These are phyloP conservation scores for Volvox reticuliferus DNA, from an alignment of 139 green algal species.

Conservation along the genomic window DNA sequence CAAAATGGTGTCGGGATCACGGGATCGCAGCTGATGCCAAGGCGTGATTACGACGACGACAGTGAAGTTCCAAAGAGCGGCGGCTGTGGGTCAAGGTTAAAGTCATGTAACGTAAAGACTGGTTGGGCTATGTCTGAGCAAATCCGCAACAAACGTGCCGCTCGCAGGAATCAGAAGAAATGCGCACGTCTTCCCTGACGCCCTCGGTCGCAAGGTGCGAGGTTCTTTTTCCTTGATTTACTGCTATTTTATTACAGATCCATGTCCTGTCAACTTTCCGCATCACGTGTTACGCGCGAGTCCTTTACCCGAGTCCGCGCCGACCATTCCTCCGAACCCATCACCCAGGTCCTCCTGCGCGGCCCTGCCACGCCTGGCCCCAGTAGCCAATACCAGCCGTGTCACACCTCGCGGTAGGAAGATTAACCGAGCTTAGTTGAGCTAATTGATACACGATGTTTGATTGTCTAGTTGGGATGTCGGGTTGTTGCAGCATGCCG, in stretches of 20 bases:
- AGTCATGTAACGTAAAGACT: neutral
- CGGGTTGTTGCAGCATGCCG: too few species aligned
- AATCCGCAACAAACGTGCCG: neutral
- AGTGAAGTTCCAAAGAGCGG: neutral
- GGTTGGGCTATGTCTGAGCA: neutral
- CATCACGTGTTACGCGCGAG: too few species aligned
- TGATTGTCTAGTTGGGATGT: too few species aligned
- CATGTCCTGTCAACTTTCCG: too few species aligned
- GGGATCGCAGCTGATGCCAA: neutral
- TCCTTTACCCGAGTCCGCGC: neutral
- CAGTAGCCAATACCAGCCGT: neutral
- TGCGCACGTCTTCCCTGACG: conserved; percentile 2
- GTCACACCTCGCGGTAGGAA: neutral
- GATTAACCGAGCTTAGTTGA: neutral
- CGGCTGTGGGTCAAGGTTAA: neutral
- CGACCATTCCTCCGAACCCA: too few species aligned
- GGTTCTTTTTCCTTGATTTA: too few species aligned
- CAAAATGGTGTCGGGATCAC: neutral
- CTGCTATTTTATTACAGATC: too few species aligned
- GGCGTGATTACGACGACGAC: neutral
- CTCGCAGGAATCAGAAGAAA: conserved; percentile 4
- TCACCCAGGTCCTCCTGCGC: neutral
- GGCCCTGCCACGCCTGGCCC: neutral
- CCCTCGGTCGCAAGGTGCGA: neutral
- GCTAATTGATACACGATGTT: too few species aligned